Base-by-base conservation (phyloP, 768 basidiomycete species). In the Podaxis sp. region DNA sequence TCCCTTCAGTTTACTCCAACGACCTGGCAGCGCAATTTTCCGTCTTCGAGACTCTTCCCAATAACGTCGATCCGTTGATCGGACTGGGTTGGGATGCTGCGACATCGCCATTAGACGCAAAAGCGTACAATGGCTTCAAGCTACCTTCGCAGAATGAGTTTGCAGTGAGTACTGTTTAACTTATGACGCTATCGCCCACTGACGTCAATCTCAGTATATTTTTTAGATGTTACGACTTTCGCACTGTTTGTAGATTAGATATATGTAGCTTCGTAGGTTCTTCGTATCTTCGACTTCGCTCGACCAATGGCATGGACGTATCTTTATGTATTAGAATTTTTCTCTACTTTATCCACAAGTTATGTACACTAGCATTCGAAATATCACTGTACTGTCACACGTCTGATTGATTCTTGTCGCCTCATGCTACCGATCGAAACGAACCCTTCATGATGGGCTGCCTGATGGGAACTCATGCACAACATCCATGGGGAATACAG, bases 1-100 rank as follows among this genome's bases (percentile, higher is more conserved):
- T 67, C 59, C 70, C 72, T 19, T 67, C 70, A 7, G 63, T 70
- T 22, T 71, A 74, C 64, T 65, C 68, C 40, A 72, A 67, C 63
- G 75, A 76, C 37, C 61, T 70, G 24, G 61, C 71, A 25, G 73
- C 69, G 59, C 77, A 78, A 37, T 73, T 76, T 59, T 43, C 71
- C 12, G 59, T 75, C 25, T 75, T 76, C 54, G 76, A 77, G 19
- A 50, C 61, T 36, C 63, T 68, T 19, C 70, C 68, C 37, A 41
- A 65, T 52, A 72, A 74, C 55, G 68, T 73, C 22, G 72, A 70
- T 51, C 64, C 72, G 36, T 65, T 73, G 58, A 66, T 73, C 56
- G 67, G 68, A 46, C 63, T 73, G 62, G 65, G 70, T 53, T 78
- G 76, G 75, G 74, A 74, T 22, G 59, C 61, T 17, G 19, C 65